phyloP scores from a whole-genome alignment of 2,329 filamentous ascomycete species.

The Xylariales sp. region DNA sequence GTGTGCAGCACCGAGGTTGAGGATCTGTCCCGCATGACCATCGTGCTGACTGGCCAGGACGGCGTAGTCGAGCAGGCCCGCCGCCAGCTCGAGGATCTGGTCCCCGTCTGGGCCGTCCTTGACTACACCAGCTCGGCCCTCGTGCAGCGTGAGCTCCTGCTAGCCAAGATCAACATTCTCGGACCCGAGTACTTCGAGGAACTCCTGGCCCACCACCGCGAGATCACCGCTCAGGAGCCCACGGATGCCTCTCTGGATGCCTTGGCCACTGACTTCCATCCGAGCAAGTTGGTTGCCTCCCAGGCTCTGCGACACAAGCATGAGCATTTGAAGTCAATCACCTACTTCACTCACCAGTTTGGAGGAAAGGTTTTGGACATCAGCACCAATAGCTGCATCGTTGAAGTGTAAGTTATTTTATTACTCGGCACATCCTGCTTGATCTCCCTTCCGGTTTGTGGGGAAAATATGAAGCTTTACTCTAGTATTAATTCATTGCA shows the following conservation, averaged over 20 bases:
- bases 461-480: neutral
- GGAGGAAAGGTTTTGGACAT: constrained; percentile 97
- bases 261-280: constrained; percentile 72
- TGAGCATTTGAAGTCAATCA: constrained; percentile 94
- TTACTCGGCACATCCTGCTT: too few relatives aligned
- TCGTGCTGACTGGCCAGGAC: constrained; percentile 92
- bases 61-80: constrained; percentile 96
- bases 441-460: constrained; percentile 1
- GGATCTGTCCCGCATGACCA: constrained; percentile 97
- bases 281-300: constrained; percentile 76
- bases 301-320: constrained; percentile 95
- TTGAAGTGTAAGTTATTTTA: constrained; percentile 72
- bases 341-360: constrained; percentile 95
- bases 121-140: constrained; percentile 92
- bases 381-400: constrained; percentile 96
- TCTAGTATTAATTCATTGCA: constrained; percentile 15
- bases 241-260: constrained; percentile 39
- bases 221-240: constrained; percentile 58
- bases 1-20: constrained; percentile 98
- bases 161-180: constrained; percentile 95
- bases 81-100: constrained; percentile 90
- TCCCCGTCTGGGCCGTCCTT: constrained; percentile 96
- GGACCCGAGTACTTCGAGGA: constrained; percentile 99
- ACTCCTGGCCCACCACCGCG: constrained; percentile 88
- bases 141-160: constrained; percentile 89